Evolutionary conservation across 768 basidiomycete genomes (phyloP).

Genomic region (Hortiboletus campestris): DNA sequence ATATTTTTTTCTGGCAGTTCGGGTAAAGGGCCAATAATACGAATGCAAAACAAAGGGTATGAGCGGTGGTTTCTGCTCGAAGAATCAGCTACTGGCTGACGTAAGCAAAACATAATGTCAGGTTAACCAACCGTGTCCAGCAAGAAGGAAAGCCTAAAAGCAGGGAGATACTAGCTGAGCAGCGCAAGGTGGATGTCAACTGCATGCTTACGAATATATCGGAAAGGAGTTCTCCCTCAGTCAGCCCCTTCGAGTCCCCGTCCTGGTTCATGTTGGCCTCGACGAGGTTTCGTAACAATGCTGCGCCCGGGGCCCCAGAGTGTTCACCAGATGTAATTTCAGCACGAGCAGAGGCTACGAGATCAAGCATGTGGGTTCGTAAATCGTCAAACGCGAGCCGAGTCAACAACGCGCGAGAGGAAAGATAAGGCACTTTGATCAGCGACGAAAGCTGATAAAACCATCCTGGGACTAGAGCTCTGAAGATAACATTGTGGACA

Average conservation of each 20-base stretch:
- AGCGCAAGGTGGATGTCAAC: neutral
- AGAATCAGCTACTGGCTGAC: conserved; percentile 3
- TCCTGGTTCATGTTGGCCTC: conserved; percentile 45
- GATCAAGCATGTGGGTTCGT: conserved; percentile 39
- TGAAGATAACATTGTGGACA: conserved; percentile 26
- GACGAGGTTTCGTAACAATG: conserved; percentile 45
- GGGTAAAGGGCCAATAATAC: conserved; percentile 49
- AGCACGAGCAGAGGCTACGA: conserved; percentile 39
- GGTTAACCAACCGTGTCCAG: conserved; percentile 43
- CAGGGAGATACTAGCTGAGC: neutral
- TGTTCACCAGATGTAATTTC: conserved; percentile 32
- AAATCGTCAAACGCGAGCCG: conserved; percentile 37
- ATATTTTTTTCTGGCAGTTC: conserved; percentile 45
- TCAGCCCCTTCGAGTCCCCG: conserved; percentile 30
- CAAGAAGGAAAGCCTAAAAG: conserved; percentile 43
- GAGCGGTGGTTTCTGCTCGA: conserved; percentile 45
- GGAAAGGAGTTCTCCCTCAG: conserved; percentile 47
- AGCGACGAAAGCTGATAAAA: conserved; percentile 23
- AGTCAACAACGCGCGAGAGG: conserved; percentile 29
- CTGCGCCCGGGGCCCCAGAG: conserved; percentile 27
- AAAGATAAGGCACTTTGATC: conserved; percentile 37
- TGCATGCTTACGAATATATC: conserved; percentile 43
- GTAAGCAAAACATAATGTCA: neutral
- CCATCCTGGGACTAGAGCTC: conserved; percentile 35
- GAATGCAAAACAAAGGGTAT: conserved; percentile 43